These are phyloP conservation scores for Inga leiocalycina DNA, from an alignment of 306 rosid genomes.

Conservation along the genomic window DNA sequence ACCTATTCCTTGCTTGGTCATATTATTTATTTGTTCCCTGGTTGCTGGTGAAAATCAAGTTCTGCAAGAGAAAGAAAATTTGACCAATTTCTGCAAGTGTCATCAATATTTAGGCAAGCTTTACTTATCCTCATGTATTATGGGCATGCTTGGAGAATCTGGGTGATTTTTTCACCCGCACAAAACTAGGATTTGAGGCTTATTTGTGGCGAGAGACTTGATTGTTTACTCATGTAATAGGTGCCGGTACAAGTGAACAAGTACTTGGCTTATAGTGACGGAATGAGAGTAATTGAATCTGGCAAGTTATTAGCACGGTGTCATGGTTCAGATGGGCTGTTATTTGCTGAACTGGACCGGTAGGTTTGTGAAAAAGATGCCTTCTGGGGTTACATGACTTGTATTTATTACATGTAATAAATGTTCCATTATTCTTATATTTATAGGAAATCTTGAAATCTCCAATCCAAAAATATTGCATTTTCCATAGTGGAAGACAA, in stretches of 20 bases:
- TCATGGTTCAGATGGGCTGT: slow-evolving; percentile 73
- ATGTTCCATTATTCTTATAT: background rate
- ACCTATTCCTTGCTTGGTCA: slow-evolving; percentile 1
- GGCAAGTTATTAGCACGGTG: slow-evolving; percentile 62
- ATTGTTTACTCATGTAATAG: slow-evolving; percentile 37
- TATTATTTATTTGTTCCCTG: background rate
- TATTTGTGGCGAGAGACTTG: slow-evolving; percentile 11
- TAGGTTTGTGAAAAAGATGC: slow-evolving; percentile 19
- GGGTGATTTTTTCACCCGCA: slow-evolving; percentile 9
- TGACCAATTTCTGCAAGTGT: background rate
- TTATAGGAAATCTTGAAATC: slow-evolving; percentile 19
- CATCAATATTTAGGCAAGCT: background rate
- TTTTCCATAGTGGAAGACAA: slow-evolving; percentile 6
- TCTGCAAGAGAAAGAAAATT: background rate
- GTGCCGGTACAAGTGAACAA: slow-evolving; percentile 97
- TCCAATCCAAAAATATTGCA: background rate
- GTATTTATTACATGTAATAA: background rate
- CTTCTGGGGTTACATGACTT: background rate
- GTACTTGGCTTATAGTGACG: slow-evolving; percentile 85
- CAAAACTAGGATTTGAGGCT: background rate
- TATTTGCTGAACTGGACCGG: slow-evolving; percentile 89
- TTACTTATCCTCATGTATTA: slow-evolving; percentile 4
- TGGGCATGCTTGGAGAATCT: slow-evolving; percentile 17
- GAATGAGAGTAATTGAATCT: slow-evolving; percentile 88
- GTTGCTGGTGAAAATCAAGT: slow-evolving; percentile 6